Conservation (phyloP, 495 filamentous ascomycete species). For the Podospora sp. region DNA sequence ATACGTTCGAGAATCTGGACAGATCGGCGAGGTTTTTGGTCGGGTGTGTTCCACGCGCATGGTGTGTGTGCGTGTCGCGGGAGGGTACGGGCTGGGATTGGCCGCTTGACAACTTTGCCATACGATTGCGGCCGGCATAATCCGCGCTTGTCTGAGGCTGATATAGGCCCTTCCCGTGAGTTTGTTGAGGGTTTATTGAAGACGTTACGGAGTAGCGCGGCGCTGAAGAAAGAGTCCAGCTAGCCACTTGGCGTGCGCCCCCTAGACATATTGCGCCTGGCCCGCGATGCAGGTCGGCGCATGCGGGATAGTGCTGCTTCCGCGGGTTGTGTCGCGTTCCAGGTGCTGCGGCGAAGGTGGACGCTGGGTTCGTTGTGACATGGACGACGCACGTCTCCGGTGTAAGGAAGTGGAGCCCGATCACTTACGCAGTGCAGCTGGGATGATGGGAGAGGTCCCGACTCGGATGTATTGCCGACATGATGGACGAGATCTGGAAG, state of each 20-base stretch:
- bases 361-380: neutral
- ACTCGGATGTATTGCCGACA: neutral
- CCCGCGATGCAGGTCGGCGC: neutral
- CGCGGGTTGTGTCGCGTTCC: neutral
- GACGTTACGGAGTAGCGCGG: neutral
- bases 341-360: neutral
- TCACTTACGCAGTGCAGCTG: neutral
- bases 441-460: neutral
- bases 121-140: neutral
- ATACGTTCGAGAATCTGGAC: neutral
- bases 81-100: neutral
- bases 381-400: neutral
- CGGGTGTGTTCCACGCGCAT: neutral
- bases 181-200: neutral
- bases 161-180: neutral
- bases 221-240: neutral
- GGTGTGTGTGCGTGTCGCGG: neutral
- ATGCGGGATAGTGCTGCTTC: neutral
- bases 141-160: neutral
- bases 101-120: neutral
- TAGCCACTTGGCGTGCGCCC: neutral
- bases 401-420: neutral
- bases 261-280: neutral
- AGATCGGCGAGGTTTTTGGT: neutral
- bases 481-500: neutral